Percentiles rank a stretch among this genome's conserved stretches.
Evolutionary conservation across 164 flowering plant species (phyloP).

Genomic region (Saururus chinensis): DNA sequence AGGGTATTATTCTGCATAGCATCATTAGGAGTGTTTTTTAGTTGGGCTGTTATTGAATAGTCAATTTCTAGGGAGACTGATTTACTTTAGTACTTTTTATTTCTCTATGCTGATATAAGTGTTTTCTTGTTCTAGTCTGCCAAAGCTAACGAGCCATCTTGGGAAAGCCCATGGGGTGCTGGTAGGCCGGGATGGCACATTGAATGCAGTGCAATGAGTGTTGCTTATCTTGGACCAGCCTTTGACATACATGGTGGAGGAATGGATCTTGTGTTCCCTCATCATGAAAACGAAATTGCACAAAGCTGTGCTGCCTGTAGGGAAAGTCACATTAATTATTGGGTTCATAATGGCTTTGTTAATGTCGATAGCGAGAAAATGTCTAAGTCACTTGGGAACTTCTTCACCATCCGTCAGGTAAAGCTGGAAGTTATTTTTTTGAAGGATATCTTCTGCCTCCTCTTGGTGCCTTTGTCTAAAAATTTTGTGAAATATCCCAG

Average conservation of each 20-base stretch:
- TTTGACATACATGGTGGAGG: conserved; percentile 99
- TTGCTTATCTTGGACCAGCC: conserved; percentile 72
- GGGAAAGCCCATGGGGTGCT: conserved; percentile 99
- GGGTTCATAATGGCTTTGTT: conserved; percentile 98
- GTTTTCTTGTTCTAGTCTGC: conserved; percentile 53
- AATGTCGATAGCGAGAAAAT: conserved; percentile 80
- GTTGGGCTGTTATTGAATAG: too few species aligned
- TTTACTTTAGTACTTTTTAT: neutral
- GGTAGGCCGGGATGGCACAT: conserved; percentile 99
- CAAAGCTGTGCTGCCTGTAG: conserved; percentile 94
- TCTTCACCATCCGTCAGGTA: conserved; percentile 95
- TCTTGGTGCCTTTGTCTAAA: neutral
- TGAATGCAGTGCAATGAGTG: conserved; percentile 99
- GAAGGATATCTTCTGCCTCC: neutral
- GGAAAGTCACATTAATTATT: conserved; percentile 59
- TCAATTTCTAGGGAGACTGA: neutral
- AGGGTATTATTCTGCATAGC: too few species aligned
- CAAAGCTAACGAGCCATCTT: conserved; percentile 78
- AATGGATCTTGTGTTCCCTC: conserved; percentile 97
- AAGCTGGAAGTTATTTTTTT: too few species aligned
- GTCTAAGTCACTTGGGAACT: conserved; percentile 98
- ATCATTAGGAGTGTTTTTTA: too few species aligned
- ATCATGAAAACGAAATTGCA: conserved; percentile 97
- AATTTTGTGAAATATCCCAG: conserved; percentile 21
- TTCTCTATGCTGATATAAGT: neutral